Evolutionary conservation across 139 green algal species (phyloP), one percentile per base, ranked within the genome.

Genomic region (Chlorella sp.): DNA sequence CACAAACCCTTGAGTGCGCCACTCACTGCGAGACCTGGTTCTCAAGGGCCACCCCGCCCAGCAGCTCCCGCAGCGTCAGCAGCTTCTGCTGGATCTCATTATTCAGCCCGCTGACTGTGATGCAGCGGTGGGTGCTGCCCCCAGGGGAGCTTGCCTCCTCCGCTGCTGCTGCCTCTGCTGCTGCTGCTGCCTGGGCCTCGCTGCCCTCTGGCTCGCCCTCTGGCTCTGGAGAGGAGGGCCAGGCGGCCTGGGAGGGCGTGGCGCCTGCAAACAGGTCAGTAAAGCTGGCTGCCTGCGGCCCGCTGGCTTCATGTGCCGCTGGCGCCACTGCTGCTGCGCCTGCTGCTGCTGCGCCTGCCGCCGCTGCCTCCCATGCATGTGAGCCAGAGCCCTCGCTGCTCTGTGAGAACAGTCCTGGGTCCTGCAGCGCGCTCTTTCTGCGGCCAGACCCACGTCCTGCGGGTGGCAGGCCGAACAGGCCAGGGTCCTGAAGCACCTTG

Each of bases 11-110:
- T 51, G 44, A 16, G 44, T 9, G 7, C 44, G 6, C 39, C 34
- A 25, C 76, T 73, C 76, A 83, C 76, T 83, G 28, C 13, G 60
- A 63, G 38, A 83, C 76, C 13, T 60, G 36, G 0, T 83, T 38
- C 26, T 72, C 36, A 15, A 83, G 15, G 25, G 23, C 39, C 13
- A 60, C 3, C 11, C 39, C 76, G 9, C 56, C 56, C 60, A 83
- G 36, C 36, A 20, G 13, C 38, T 28, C 25, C 60, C 57, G 60
- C 36, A 83, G 60, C 36, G 26, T 26, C 76, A 72, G 76, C 60
- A 62, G 38, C 60, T 73, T 36, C 26, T 60, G 32, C 60, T 73
- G 76, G 16, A 83, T 60, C 18, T 39, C 36, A 2, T 1, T 3
- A 21, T 30, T 73, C 6, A 15, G 28, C 36, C 28, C n/a, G 60